Evolutionary conservation across 306 rosid genomes (phyloP).

Genomic region (Pueraria montana): DNA sequence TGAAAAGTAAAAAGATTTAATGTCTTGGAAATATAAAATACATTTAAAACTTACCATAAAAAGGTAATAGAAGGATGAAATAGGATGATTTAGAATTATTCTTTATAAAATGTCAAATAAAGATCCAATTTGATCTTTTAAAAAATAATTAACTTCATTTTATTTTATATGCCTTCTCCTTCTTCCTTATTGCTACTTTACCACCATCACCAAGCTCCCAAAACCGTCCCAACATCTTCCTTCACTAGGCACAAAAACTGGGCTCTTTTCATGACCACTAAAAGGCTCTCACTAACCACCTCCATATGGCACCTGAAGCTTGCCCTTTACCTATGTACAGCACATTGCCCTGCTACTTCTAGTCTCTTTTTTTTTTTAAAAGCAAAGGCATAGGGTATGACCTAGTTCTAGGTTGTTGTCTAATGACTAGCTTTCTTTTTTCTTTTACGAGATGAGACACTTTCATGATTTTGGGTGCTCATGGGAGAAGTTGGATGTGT

Average conservation of each 20-base stretch:
- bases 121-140: neutral
- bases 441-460: neutral
- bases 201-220: neutral
- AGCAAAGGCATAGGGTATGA: neutral
- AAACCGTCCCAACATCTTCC: neutral
- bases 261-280: neutral
- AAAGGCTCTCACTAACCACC: neutral
- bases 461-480: neutral
- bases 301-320: neutral
- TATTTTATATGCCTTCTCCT: neutral
- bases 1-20: too few species aligned
- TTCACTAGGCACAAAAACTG: neutral
- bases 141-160: too few species aligned
- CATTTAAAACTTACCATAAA: too few species aligned
- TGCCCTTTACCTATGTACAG: neutral
- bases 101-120: neutral
- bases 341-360: neutral
- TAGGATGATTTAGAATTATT: too few species aligned
- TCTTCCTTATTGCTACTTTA: neutral
- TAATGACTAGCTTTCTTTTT: neutral
- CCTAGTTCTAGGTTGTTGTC: constrained; percentile 2
- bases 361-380: neutral
- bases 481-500: neutral
- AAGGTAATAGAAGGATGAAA: too few species aligned
- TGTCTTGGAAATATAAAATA: too few species aligned